A percentile compares a stretch with the other conserved stretches of the same genome.
phyloP scores from a whole-genome alignment of 805 yeast genomes.

The Nakazawaea laoshanensis region DNA sequence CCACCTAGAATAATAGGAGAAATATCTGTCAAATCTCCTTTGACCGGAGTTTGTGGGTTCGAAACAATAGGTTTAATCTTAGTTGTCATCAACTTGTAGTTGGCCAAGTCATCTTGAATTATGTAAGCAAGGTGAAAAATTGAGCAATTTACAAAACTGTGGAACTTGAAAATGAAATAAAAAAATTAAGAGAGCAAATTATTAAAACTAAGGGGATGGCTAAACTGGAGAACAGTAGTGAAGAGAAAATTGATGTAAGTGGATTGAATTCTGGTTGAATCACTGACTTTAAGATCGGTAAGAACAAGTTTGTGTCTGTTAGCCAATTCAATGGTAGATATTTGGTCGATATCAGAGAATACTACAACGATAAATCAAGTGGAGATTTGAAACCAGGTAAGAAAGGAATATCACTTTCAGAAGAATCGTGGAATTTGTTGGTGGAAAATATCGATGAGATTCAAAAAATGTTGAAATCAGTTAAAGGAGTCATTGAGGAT shows the following conservation, averaged over 20 bases:
- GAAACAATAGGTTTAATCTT: neutral
- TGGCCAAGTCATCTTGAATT: neutral
- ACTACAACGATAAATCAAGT: constrained; percentile 46
- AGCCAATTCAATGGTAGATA: constrained; percentile 58
- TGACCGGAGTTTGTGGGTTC: constrained; percentile 12
- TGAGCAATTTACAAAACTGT: neutral
- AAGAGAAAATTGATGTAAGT: constrained; percentile 3
- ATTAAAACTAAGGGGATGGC: neutral
- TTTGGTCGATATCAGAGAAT: constrained; percentile 81
- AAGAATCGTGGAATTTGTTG: constrained; percentile 44
- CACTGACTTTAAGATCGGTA: constrained; percentile 22
- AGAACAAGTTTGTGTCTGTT: constrained; percentile 65
- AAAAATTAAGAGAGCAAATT: too few relatives aligned
- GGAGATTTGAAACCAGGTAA: constrained; percentile 73
- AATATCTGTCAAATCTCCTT: constrained; percentile 19
- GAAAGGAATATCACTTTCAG: constrained; percentile 60
- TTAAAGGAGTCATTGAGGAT: constrained; percentile 18
- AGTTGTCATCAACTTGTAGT: neutral
- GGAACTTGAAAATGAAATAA: neutral
- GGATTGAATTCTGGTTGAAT: neutral
- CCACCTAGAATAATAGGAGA: constrained; percentile 77
- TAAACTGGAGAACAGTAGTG: neutral
- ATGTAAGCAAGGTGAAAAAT: neutral
- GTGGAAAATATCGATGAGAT: constrained; percentile 38
- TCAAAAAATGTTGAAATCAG: constrained; percentile 36